A percentile compares a stretch with the other conserved stretches of the same genome.
Conservation (phyloP, 2,329 filamentous ascomycete species). For the Cytospora leucostoma region DNA sequence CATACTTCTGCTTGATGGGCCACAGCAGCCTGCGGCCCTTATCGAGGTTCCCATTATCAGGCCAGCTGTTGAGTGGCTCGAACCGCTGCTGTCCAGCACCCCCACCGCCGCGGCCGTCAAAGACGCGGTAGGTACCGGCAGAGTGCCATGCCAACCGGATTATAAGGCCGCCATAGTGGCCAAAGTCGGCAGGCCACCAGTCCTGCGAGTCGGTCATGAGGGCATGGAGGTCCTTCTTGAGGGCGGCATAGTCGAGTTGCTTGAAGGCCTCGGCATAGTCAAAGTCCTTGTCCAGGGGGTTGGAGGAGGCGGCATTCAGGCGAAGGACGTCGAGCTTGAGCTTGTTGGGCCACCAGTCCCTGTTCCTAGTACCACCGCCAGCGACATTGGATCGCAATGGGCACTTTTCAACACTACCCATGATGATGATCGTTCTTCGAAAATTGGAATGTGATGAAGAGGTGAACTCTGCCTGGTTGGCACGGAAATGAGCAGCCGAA, state of each 20-base stretch:
- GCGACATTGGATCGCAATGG: slow-evolving; percentile 42
- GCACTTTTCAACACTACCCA: slow-evolving; percentile 24
- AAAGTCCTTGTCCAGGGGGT: slow-evolving; percentile 66
- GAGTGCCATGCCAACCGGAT: slow-evolving; percentile 82
- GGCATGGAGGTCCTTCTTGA: slow-evolving; percentile 73
- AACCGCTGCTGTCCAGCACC: slow-evolving; percentile 77
- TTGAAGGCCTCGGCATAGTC: slow-evolving; percentile 75
- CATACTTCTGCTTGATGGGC: slow-evolving; percentile 81
- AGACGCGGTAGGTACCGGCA: slow-evolving; percentile 75
- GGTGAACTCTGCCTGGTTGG: background rate
- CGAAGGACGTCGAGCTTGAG: slow-evolving; percentile 72
- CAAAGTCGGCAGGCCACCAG: slow-evolving; percentile 81
- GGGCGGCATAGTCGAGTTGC: slow-evolving; percentile 65
- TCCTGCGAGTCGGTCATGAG: slow-evolving; percentile 79
- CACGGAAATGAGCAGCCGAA: background rate
- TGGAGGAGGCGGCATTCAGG: slow-evolving; percentile 64
- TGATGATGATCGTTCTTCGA: slow-evolving; percentile 12
- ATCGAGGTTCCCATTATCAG: slow-evolving; percentile 73
- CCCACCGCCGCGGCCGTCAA: slow-evolving; percentile 73
- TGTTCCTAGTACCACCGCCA: slow-evolving; percentile 67
- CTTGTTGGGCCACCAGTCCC: slow-evolving; percentile 74
- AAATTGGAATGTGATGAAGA: background rate
- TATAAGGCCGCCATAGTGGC: slow-evolving; percentile 79
- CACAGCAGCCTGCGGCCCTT: slow-evolving; percentile 75
- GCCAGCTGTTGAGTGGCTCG: slow-evolving; percentile 77